Base-by-base conservation (phyloP, 1,139 yeast genomes). In the Torulaspora globosa region DNA sequence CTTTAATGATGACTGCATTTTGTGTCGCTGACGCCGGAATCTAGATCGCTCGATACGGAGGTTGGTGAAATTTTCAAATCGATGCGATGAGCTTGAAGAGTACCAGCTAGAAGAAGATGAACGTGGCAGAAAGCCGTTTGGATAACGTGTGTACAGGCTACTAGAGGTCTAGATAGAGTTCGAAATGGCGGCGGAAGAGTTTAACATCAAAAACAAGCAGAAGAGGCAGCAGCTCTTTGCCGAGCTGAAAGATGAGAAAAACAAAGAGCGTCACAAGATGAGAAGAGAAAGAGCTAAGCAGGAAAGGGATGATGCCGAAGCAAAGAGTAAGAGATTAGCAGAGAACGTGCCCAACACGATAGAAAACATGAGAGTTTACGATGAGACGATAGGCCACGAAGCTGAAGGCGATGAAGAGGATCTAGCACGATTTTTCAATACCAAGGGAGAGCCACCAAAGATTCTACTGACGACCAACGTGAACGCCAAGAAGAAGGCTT, bases 401-500 rank as follows among this genome's bases (percentile, higher is more conserved):
- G 72, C 84, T 2, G 95, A 86, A 63, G 95, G 92, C 16, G 90
- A 52, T 34, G 59, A 82, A 49, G 96, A 89, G 62, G 95, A 82
- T 58, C 61, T 62, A 36, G 53, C 56, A 52, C 56, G 50, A 48
- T 58, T 47, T 32, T 60, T 63, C 44, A 57, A 62, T 46, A 52
- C 50, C 36, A 41, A 43, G 27, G 53, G 47, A 6, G 60, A 56
- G 27, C 67, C 67, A 47, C 97, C 97, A 41, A 92, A 92, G 65
- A 84, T 92, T 37, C 73, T 92, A 46, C 71, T 92, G 50, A 94
- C 98, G 8, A 92, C 98, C 5, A 87, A 82, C 65, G 87, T 86
- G 37, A 75, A 80, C 56, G 97, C 98, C 21, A 82, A 81, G 59
- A 87, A 86, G 65, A 77, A 79, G 35, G 97, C 96, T 0, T 90